These are phyloP conservation scores for Phragmites australis DNA, from an alignment of 176 grass and related monocot species.

Conservation along the genomic window DNA sequence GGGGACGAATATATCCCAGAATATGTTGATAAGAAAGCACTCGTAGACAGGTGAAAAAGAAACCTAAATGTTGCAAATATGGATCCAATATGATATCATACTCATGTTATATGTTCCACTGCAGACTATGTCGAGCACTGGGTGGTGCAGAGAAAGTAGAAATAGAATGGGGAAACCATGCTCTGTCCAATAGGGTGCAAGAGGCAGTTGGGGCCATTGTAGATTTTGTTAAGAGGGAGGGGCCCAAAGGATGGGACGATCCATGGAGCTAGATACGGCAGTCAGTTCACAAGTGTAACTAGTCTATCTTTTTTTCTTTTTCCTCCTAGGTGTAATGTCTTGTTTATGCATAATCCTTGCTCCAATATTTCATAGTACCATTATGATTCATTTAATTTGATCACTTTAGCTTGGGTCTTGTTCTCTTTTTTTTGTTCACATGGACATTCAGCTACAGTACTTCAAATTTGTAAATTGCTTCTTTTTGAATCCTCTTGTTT, in stretches of 20 bases:
- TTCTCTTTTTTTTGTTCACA: not conserved
- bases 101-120: constrained; percentile 30
- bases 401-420: not conserved
- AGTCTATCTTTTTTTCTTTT: not conserved
- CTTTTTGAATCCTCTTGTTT: not conserved
- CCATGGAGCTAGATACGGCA: constrained; percentile 76
- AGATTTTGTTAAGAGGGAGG: constrained; percentile 98
- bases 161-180: constrained; percentile 92
- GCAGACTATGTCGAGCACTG: constrained; percentile 71
- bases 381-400: constrained; percentile 33
- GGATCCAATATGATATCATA: constrained; percentile 14
- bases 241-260: constrained; percentile 97
- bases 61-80: constrained; percentile 22
- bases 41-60: constrained; percentile 64
- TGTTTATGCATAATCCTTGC: constrained; percentile 21
- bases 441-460: not conserved
- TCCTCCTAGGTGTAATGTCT: constrained; percentile 2
- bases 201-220: constrained; percentile 88
- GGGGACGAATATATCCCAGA: constrained; percentile 91
- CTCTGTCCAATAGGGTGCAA: constrained; percentile 88
- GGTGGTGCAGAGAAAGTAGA: constrained; percentile 92
- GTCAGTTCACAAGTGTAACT: constrained; percentile 39
- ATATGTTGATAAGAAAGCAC: constrained; percentile 90
- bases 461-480: constrained; percentile 40
- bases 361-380: constrained; percentile 17